Evolutionary conservation across 2,329 filamentous ascomycete genomes (phyloP), one percentile per base, ranked within the genome.

Genomic region (Calonectria honghensis): DNA sequence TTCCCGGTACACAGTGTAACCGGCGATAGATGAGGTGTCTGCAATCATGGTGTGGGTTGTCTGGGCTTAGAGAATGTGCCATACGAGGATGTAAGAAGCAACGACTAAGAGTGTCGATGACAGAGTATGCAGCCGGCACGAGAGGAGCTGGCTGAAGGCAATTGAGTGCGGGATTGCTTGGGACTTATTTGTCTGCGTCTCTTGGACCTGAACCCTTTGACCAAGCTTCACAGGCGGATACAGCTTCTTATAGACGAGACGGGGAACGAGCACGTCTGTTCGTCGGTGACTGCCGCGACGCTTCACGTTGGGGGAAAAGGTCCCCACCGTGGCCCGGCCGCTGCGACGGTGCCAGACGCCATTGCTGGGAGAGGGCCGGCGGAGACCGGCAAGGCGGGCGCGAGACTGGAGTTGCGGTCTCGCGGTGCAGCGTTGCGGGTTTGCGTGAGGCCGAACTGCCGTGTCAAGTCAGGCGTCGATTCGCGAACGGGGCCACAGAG

Each of bases 1-100:
- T 79, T 86, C 85, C 81, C 85, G 86, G 80, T 84, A 86, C 75
- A 88, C 86, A 73, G 85, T 86, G 83, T 88, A 88, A 67, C 87
- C 86, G 78, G 86, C 81, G 81, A 88, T 85, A 76, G 84, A 84
- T 75, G 83, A 82, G 74, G 85, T 87, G 81, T 88, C 87, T 79
- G 78, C 77, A 82, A 84, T 85, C 85, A 86, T 86, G 81, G 68
- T 85, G 81, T 86, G 78, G 85, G 87, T 75, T 79, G 68, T 81
- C 73, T 68, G 75, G 73, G 52, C 75, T 80, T 59, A 78, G 77
- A 64, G 74, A 82, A 76, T 80, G 74, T 82, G 73, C 79, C 81
- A 82, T 81, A 77, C 79, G 79, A 75, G 73, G 71, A n/a, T 54
- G 48, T 35, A 52, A 50, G 24, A 14, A 39, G 5, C 20, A 59